Base-by-base conservation (phyloP, 805 yeast genomes). In the Wickerhamiella allomyrinae region DNA sequence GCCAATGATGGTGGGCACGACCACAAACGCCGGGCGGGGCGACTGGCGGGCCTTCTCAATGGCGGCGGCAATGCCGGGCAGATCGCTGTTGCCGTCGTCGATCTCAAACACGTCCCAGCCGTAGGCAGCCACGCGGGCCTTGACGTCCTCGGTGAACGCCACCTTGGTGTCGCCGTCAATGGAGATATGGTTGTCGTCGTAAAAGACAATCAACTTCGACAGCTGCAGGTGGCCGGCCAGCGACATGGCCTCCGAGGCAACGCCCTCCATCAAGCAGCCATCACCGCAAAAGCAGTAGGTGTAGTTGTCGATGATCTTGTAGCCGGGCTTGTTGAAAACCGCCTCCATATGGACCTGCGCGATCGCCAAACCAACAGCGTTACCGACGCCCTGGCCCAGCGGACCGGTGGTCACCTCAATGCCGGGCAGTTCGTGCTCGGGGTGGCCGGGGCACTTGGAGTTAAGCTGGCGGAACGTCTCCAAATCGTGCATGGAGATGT, bases 361-460 rank as follows among this genome's bases (percentile, higher is more conserved):
- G 58, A 89, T 74, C 44, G 98, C 97, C 53, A 89, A 62, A 70
- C 98, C 98, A 56, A 89, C 94, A 43, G 96, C 96, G 63, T 85
- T 87, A 56, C 80, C 72, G 56, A 89, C 74, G 79, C 98, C 98
- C 70, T 89, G 98, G 63, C 98, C 98, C 57, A 89, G 76, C 45
- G 98, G 97, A 65, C 98, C 98, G 48, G 97, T 89, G 63, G 97
- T 86, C 57, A 87, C 94, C 64, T 89, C 98, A 46, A 86, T 76
- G 62, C 97, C 97, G 41, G 91, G 86, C 47, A 81, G 73, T 59
- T 82, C 93, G 40, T 56, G 74, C 70, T 89, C 98, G 44, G 98
- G 98, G 69, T 89, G 98, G 54, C 98, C 98, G 40, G 98, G 97
- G 47, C 94, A 80, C 68, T 77, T 80, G 50, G 97, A 86, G 60